phyloP scores from a whole-genome alignment of 2,329 filamentous ascomycete species.

The Xylariaceae sp. region DNA sequence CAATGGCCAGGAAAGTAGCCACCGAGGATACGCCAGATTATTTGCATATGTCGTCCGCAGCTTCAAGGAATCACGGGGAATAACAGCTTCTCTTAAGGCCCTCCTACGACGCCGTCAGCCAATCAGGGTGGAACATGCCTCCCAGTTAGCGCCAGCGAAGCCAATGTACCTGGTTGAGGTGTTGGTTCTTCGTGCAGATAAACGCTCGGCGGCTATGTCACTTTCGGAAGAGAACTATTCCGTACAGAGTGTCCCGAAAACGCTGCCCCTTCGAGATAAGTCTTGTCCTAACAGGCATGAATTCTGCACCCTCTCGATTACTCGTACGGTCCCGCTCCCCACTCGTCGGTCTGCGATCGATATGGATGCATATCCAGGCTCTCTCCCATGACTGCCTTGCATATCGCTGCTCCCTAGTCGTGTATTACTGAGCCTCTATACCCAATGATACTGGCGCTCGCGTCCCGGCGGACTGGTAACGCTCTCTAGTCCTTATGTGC shows the following conservation, averaged over 20 bases:
- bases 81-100: background rate
- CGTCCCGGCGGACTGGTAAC: conserved; percentile 24
- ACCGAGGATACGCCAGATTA: background rate
- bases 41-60: background rate
- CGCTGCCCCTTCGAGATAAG: conserved; percentile 6
- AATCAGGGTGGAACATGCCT: conserved; percentile 4
- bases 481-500: conserved; percentile 18
- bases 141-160: background rate
- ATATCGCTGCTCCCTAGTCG: conserved; percentile 21
- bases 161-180: background rate
- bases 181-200: conserved; percentile 12
- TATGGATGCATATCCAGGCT: conserved; percentile 9
- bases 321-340: too few relatives aligned
- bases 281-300: conserved; percentile 16
- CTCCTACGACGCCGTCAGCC: conserved; percentile 9
- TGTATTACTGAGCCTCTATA: conserved; percentile 7
- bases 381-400: conserved; percentile 21
- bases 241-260: background rate
- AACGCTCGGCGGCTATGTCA: conserved; percentile 16
- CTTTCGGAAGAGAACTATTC: conserved; percentile 3
- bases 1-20: background rate
- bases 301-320: conserved; percentile 13
- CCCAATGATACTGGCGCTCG: conserved; percentile 17
- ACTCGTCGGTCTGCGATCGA: conserved; percentile 4
- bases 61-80: background rate